phyloP scores from a whole-genome alignment of 208 protist species.

The Kentomonas sorsogonicus region DNA sequence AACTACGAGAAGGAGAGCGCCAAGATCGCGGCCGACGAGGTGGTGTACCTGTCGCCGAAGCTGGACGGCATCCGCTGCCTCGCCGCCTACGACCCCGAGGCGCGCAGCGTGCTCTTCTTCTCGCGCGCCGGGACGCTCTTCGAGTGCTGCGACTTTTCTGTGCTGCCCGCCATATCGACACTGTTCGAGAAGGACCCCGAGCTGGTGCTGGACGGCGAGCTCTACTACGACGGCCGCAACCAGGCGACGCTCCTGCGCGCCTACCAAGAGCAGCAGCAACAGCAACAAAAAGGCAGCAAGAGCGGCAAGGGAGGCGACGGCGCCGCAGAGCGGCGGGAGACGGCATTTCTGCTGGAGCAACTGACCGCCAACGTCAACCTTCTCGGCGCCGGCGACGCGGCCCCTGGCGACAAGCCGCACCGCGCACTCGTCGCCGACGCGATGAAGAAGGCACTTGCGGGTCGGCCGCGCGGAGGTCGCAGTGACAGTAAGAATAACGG shows the following conservation, averaged over 20 bases:
- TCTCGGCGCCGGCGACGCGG: too few relatives aligned
- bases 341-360: too few relatives aligned
- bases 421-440: too few relatives aligned
- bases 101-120: constrained; percentile 63
- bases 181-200: constrained; percentile 64
- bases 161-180: constrained; percentile 51
- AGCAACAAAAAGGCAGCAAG: not conserved
- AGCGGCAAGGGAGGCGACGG: too few relatives aligned
- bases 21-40: constrained; percentile 47
- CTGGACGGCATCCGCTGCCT: constrained; percentile 89
- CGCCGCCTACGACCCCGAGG: constrained; percentile 49
- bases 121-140: constrained; percentile 80
- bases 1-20: constrained; percentile 55
- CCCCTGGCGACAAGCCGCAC: too few relatives aligned
- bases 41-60: constrained; percentile 77
- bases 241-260: constrained; percentile 12
- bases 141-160: constrained; percentile 77
- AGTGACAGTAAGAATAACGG: not conserved
- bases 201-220: constrained; percentile 84
- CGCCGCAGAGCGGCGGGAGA: too few relatives aligned
- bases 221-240: constrained; percentile 77
- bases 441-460: too few relatives aligned
- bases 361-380: too few relatives aligned
- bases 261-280: not conserved
- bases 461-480: too few relatives aligned